Conservation (phyloP, 2,329 filamentous ascomycete genomes). For the Botrytis tulipae region DNA sequence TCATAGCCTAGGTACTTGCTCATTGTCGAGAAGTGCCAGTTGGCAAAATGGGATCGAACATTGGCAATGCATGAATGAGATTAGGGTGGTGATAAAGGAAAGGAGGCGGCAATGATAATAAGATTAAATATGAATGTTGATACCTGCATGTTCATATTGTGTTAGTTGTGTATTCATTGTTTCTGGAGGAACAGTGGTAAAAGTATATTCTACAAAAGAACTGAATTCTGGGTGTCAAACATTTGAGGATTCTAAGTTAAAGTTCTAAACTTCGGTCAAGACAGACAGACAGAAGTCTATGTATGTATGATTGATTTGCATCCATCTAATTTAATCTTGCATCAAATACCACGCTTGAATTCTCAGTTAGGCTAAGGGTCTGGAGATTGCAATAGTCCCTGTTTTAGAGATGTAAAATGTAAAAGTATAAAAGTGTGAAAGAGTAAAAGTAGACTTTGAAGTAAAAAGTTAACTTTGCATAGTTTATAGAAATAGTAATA, state of each 20-base stretch:
- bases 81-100: not conserved
- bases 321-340: not conserved
- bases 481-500: not conserved
- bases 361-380: not conserved
- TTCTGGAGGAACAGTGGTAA: not conserved
- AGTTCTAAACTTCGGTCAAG: not conserved
- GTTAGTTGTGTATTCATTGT: not conserved
- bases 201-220: not conserved
- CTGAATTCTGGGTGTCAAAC: not conserved
- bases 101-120: conserved; percentile 5
- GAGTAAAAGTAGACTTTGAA: not conserved
- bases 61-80: not conserved
- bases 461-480: not conserved
- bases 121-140: not conserved
- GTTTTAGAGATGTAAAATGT: not conserved
- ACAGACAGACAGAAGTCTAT: not conserved
- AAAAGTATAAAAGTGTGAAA: not conserved
- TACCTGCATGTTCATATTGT: not conserved
- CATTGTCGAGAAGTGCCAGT: not conserved
- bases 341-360: not conserved
- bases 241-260: not conserved
- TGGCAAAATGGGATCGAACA: not conserved
- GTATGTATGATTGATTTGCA: not conserved
- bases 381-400: not conserved
- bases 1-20: not conserved